Percentiles rank a stretch among this genome's conserved stretches.
These are phyloP conservation scores for Chalciporus chontae DNA, from an alignment of 768 basidiomycete species.

Conservation along the genomic window DNA sequence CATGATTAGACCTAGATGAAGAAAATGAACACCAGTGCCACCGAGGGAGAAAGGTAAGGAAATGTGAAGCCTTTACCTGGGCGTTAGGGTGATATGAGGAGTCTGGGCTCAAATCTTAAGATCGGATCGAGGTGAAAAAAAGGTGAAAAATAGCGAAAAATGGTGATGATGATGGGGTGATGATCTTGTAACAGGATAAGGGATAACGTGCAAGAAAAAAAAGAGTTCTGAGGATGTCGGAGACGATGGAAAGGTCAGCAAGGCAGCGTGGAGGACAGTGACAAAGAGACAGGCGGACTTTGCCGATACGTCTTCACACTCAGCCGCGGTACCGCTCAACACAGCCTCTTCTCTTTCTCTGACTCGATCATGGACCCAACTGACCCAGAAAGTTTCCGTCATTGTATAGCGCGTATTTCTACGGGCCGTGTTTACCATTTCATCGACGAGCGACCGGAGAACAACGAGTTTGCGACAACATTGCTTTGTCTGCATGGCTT, in stretches of 20 bases:
- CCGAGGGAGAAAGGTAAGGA: conserved; percentile 18
- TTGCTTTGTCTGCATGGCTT: conserved; percentile 80
- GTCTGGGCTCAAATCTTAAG: conserved; percentile 19
- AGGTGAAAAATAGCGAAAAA: conserved; percentile 19
- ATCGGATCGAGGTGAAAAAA: conserved; percentile 26
- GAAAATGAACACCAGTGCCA: conserved; percentile 10
- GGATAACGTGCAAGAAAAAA: conserved; percentile 1
- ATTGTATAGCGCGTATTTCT: conserved; percentile 46
- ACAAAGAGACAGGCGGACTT: conserved; percentile 30
- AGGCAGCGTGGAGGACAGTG: conserved; percentile 21
- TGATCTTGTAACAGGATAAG: conserved; percentile 19
- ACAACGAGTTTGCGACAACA: conserved; percentile 40
- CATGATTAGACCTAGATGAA: conserved; percentile 37
- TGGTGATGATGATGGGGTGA: neutral
- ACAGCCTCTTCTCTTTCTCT: conserved; percentile 8
- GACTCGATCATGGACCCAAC: conserved; percentile 9
- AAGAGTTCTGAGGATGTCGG: conserved; percentile 5
- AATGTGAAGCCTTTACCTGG: conserved; percentile 34
- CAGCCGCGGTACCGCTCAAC: conserved; percentile 26
- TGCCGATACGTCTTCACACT: conserved; percentile 19
- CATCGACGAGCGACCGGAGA: conserved; percentile 59
- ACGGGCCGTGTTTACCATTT: conserved; percentile 69
- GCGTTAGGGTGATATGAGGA: conserved; percentile 26
- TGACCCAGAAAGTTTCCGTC: conserved; percentile 42
- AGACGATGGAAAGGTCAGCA: conserved; percentile 13